Base-by-base conservation (phyloP, 2,329 filamentous ascomycete genomes). In the Monilinia laxa region DNA sequence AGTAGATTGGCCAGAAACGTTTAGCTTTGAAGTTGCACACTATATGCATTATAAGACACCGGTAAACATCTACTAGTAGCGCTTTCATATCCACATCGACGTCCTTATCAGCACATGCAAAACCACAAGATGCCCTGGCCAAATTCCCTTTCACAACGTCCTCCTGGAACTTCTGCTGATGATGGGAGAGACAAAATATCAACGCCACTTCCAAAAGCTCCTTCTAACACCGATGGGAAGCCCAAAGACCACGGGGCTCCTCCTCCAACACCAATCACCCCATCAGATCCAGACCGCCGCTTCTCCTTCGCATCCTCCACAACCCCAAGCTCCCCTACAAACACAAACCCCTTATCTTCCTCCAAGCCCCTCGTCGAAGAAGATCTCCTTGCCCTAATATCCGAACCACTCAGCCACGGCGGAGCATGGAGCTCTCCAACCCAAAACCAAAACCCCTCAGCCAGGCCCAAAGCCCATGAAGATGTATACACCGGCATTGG, bases 361-460 rank as follows among this genome's bases (percentile, higher is more conserved):
- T 14, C 57, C 28, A 23, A 38, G 3, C 0, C 7, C 45, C 42
- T 60, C 20, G 35, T 14, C 14, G 45, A 31, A 20, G 28, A 60
- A 38, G 9, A 7, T 10, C 57, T 60, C 45, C 57, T 60, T 5
- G 45, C 45, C n/a, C 28, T 60, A 25, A 60, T 45, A 23, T 25
- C 45, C 14, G 42, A 60, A 11, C 45, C 57, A 3, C 57, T 60
- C 28, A 20, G 20, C 18, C 57, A 60, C n/a, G 57, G 57, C 28
- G 45, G 45, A 60, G 20, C 45, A 28, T 51, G 57, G 57, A 59
- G 42, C 42, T 47, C 42, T 9, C 11, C 56, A 23, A 6, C 18
- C 16, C 6, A 28, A 35, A 59, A 2, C 18, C 20, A 23, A 45
- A 47, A 31, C 10, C 20, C 6, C 40, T 42, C 40, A 42, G 16